A percentile compares a stretch with the other conserved stretches of the same genome.
Conservation (phyloP, 2,329 filamentous ascomycete genomes). For the Aschersonia sp. region DNA sequence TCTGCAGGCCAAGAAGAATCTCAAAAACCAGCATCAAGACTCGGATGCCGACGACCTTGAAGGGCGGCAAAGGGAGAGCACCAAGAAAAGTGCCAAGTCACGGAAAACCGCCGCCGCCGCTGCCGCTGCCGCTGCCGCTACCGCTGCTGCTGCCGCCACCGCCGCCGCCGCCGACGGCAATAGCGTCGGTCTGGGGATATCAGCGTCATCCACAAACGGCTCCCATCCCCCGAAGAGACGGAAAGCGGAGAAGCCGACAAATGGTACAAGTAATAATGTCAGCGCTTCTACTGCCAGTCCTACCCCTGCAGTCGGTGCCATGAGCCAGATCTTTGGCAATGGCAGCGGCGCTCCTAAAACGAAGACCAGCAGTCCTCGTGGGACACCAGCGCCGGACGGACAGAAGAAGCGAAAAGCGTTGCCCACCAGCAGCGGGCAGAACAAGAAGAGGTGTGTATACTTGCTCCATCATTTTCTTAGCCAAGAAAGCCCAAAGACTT, state of each 20-base stretch:
- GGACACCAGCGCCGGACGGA: conserved; percentile 51
- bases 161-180: conserved; percentile 27
- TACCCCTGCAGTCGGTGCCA: conserved; percentile 25
- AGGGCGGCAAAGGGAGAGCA: conserved; percentile 30
- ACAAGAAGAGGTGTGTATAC: conserved; percentile 61
- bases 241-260: conserved; percentile 58
- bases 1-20: conserved; percentile 60
- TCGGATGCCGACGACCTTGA: conserved; percentile 66
- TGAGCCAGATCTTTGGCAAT: conserved; percentile 46
- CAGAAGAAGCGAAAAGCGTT: conserved; percentile 61
- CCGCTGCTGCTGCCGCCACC: too few relatives aligned
- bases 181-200: conserved; percentile 51
- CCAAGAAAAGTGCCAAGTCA: conserved; percentile 53
- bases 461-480: neutral
- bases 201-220: conserved; percentile 36
- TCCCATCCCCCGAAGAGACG: conserved; percentile 58
- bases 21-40: conserved; percentile 54
- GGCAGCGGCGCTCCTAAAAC: conserved; percentile 36
- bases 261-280: conserved; percentile 16
- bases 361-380: conserved; percentile 50
- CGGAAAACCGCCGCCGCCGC: conserved; percentile 38
- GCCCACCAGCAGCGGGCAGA: conserved; percentile 49
- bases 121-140: too few relatives aligned
- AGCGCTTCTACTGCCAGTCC: neutral
- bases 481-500: conserved; percentile 5